Evolutionary conservation across 257 asterid species (phyloP).

Genomic region (Gentiana dahurica): DNA sequence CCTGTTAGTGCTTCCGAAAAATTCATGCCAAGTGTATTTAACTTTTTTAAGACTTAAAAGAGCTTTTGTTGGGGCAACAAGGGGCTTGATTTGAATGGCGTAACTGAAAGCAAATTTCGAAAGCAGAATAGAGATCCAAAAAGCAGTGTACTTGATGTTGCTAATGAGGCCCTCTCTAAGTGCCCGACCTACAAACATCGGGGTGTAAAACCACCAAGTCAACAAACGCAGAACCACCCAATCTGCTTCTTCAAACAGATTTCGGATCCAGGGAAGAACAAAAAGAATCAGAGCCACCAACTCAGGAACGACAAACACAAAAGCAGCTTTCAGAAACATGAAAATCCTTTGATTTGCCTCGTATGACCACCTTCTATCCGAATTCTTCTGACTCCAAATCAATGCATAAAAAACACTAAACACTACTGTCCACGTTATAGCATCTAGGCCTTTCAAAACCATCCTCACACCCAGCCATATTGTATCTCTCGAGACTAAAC

Average conservation of each 20-base stretch:
- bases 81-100: slow-evolving; percentile 78
- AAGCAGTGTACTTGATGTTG: slow-evolving; percentile 56
- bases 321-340: slow-evolving; percentile 61
- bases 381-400: slow-evolving; percentile 80
- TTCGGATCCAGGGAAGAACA: slow-evolving; percentile 75
- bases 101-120: slow-evolving; percentile 74
- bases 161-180: slow-evolving; percentile 83
- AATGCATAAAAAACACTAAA: slow-evolving; percentile 70
- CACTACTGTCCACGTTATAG: slow-evolving; percentile 62
- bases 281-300: slow-evolving; percentile 61
- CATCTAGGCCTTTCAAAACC: slow-evolving; percentile 77
- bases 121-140: slow-evolving; percentile 61
- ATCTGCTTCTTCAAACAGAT: slow-evolving; percentile 57
- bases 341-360: slow-evolving; percentile 60
- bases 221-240: slow-evolving; percentile 46
- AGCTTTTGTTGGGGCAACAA: slow-evolving; percentile 62
- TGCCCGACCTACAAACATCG: slow-evolving; percentile 80
- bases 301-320: slow-evolving; percentile 66
- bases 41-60: slow-evolving; percentile 33
- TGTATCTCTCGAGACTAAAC: slow-evolving; percentile 71
- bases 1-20: slow-evolving; percentile 74
- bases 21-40: slow-evolving; percentile 67
- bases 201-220: slow-evolving; percentile 86
- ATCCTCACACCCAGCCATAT: slow-evolving; percentile 70
- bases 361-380: slow-evolving; percentile 57